Evolutionary conservation across 257 asterid species (phyloP).

Genomic region (Echium plantagineum): DNA sequence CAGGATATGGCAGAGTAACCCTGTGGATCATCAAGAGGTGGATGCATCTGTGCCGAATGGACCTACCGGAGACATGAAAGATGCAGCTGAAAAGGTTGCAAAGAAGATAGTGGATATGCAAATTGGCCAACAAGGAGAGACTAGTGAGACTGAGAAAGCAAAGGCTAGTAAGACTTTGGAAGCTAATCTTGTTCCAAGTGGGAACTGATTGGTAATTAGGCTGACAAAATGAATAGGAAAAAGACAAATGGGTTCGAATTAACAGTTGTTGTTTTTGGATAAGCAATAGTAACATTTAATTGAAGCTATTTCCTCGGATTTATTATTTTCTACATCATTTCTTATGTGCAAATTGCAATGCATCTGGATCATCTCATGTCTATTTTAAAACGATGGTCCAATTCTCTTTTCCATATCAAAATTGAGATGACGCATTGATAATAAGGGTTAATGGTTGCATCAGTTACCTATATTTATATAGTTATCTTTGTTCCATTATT

Average conservation of each 20-base stretch:
- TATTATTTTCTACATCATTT: too few relatives aligned
- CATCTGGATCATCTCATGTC: too few relatives aligned
- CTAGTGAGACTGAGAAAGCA: background rate
- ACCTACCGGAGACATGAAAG: slow-evolving; percentile 26
- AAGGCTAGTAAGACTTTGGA: background rate
- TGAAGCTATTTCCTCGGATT: too few relatives aligned
- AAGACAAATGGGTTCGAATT: too few relatives aligned
- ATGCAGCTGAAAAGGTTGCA: slow-evolving; percentile 35
- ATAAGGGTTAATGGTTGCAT: too few relatives aligned
- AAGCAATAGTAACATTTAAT: too few relatives aligned
- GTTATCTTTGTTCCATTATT: too few relatives aligned
- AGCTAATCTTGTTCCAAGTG: background rate
- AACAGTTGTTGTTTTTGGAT: background rate
- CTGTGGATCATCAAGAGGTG: slow-evolving; percentile 31
- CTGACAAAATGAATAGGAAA: background rate
- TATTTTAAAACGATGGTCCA: too few relatives aligned
- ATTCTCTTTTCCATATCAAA: too few relatives aligned
- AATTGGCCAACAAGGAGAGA: slow-evolving; percentile 24
- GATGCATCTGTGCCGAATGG: slow-evolving; percentile 30
- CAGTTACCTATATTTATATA: too few relatives aligned
- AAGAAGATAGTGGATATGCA: slow-evolving; percentile 43
- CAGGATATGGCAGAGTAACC: slow-evolving; percentile 84
- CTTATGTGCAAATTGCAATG: too few relatives aligned
- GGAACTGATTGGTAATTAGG: background rate
- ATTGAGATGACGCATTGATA: too few relatives aligned